Evolutionary conservation across 495 filamentous ascomycete species (phyloP).

Genomic region (Oidiodendron maius): DNA sequence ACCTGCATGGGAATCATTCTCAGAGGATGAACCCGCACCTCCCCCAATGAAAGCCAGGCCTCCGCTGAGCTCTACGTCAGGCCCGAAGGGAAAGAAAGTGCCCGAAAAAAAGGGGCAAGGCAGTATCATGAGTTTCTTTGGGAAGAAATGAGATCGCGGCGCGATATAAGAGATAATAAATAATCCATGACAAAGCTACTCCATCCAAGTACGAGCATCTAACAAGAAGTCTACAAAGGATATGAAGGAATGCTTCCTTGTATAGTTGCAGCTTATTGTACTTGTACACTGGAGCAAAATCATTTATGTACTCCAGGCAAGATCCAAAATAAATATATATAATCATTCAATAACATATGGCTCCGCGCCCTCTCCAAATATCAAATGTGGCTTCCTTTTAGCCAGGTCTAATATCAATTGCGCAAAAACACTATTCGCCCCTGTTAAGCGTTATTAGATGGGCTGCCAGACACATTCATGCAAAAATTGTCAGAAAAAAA

Average conservation of each 20-base stretch:
- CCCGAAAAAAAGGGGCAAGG: constrained; percentile 64
- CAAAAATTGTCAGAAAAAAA: background rate
- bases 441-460: too few species aligned
- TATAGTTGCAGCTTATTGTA: too few species aligned
- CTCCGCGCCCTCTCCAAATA: constrained; percentile 62
- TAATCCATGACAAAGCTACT: too few species aligned
- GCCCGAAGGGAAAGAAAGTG: constrained; percentile 50
- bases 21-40: constrained; percentile 68
- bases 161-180: too few species aligned
- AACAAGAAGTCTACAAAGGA: too few species aligned
- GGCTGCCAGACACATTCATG: too few species aligned
- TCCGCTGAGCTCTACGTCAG: constrained; percentile 26
- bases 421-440: constrained; percentile 93
- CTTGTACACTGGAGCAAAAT: too few species aligned
- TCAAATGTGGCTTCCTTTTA: constrained; percentile 74
- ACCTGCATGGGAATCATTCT: constrained; percentile 89
- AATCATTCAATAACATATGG: constrained; percentile 31
- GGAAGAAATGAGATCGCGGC: constrained; percentile 83
- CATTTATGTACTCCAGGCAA: background rate
- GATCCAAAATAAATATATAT: background rate
- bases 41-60: constrained; percentile 57
- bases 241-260: too few species aligned
- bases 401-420: constrained; percentile 90
- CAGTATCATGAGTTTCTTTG: constrained; percentile 92
- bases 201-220: too few species aligned